phyloP scores from a whole-genome alignment of 2,329 filamentous ascomycete species.

The Pyrenochaeta sp. region DNA sequence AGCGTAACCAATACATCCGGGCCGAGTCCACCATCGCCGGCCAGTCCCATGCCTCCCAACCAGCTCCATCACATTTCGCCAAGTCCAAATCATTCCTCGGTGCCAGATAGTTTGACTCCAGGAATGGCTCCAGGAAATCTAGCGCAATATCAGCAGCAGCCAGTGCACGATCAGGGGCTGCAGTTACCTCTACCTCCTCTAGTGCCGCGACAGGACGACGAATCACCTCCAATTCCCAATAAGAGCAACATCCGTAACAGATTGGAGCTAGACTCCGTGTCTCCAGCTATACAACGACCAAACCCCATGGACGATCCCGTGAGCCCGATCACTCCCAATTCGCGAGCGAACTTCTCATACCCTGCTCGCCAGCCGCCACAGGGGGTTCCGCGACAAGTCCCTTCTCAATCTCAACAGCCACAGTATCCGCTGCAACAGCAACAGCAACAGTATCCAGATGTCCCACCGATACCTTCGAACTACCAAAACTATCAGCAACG shows the following conservation, averaged over 20 bases:
- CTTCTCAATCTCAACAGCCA: slow-evolving; percentile 11
- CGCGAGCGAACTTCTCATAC: slow-evolving; percentile 45
- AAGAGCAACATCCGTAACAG: slow-evolving; percentile 46
- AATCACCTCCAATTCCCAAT: slow-evolving; percentile 41
- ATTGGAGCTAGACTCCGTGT: slow-evolving; percentile 44
- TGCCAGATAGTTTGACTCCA: slow-evolving; percentile 13
- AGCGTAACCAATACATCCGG: slow-evolving; percentile 42
- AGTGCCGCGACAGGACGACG: slow-evolving; percentile 12
- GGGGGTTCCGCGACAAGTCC: slow-evolving; percentile 40
- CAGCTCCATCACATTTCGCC: slow-evolving; percentile 18
- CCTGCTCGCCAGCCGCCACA: slow-evolving; percentile 41
- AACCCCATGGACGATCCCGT: slow-evolving; percentile 38
- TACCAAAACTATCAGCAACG: too few relatives aligned
- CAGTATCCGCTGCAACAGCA: slow-evolving; percentile 15
- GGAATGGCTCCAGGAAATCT: slow-evolving; percentile 9
- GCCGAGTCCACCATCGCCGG: slow-evolving; percentile 42
- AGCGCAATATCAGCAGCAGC: slow-evolving; percentile 7
- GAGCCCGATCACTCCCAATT: slow-evolving; percentile 33
- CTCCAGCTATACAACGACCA: slow-evolving; percentile 41
- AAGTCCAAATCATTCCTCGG: slow-evolving; percentile 19
- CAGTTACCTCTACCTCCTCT: slow-evolving; percentile 15
- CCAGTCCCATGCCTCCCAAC: slow-evolving; percentile 23
- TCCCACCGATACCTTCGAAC: slow-evolving; percentile 10
- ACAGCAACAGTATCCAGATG: slow-evolving; percentile 10
- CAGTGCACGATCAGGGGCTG: too few relatives aligned